A percentile compares a stretch with the other conserved stretches of the same genome.
phyloP scores from a whole-genome alignment of 2,329 filamentous ascomycete species.

The Phaeosphaeriaceae sp. region DNA sequence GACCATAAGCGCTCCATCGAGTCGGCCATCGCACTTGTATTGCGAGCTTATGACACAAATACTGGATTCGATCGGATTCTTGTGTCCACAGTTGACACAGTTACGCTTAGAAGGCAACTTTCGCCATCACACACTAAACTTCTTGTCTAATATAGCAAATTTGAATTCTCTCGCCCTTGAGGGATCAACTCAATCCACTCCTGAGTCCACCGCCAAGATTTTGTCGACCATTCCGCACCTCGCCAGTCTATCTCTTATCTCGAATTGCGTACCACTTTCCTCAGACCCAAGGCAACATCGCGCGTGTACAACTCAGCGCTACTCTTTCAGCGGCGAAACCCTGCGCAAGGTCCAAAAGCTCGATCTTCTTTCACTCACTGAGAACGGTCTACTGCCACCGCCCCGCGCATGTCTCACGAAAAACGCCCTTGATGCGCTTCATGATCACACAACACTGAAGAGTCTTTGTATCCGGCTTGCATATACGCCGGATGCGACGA shows the following conservation, averaged over 20 bases:
- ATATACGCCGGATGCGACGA: slow-evolving; percentile 22
- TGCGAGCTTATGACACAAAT: slow-evolving; percentile 29
- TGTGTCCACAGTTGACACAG: slow-evolving; percentile 23
- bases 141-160: slow-evolving; percentile 18
- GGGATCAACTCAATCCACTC: slow-evolving; percentile 30
- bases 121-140: slow-evolving; percentile 28
- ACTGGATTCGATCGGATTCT: slow-evolving; percentile 16
- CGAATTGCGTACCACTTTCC: slow-evolving; percentile 17
- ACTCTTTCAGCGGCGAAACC: slow-evolving; percentile 19
- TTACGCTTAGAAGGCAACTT: slow-evolving; percentile 35
- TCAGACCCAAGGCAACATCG: slow-evolving; percentile 15
- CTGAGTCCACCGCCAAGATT: slow-evolving; percentile 23
- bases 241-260: slow-evolving; percentile 28
- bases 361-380: neutral
- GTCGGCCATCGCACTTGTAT: slow-evolving; percentile 34
- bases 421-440: neutral
- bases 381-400: neutral
- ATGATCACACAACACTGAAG: slow-evolving; percentile 18
- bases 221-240: slow-evolving; percentile 27
- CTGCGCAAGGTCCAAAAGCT: neutral
- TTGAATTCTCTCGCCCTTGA: slow-evolving; percentile 35
- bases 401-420: neutral
- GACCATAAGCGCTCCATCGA: slow-evolving; percentile 22
- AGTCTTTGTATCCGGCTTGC: slow-evolving; percentile 24
- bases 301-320: slow-evolving; percentile 18